A percentile compares a stretch with the other conserved stretches of the same genome.
Evolutionary conservation across 2,329 filamentous ascomycete genomes (phyloP).

Genomic region (Periglandula ipomoeae): DNA sequence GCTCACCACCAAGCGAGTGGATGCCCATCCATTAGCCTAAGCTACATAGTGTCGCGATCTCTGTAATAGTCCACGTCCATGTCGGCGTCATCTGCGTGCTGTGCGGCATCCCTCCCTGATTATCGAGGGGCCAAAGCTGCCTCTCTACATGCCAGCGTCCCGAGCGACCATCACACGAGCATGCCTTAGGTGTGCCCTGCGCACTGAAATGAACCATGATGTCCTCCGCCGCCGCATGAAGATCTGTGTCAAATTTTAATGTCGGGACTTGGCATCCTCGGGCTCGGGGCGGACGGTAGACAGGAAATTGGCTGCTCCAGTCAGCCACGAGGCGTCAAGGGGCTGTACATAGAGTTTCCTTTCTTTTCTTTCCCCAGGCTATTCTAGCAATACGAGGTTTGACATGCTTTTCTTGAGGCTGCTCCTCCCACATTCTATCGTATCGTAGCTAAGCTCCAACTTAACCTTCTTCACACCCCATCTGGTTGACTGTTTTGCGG

Average conservation of each 20-base stretch:
- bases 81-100: too few species aligned
- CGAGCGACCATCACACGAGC: background rate
- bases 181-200: background rate
- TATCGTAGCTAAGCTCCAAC: background rate
- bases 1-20: too few species aligned
- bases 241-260: background rate
- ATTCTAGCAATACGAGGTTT: background rate
- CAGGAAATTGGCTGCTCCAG: background rate
- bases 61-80: too few species aligned
- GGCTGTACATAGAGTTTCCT: background rate
- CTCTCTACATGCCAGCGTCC: background rate
- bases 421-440: background rate
- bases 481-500: background rate
- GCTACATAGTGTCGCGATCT: background rate
- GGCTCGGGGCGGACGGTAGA: background rate
- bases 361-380: background rate
- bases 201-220: background rate
- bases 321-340: background rate
- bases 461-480: background rate
- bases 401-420: background rate
- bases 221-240: background rate
- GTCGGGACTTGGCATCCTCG: background rate
- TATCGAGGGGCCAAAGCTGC: background rate
- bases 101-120: background rate
- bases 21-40: background rate